Conservation (phyloP, 2,329 filamentous ascomycete genomes). For the Fusarium gaditjirri region DNA sequence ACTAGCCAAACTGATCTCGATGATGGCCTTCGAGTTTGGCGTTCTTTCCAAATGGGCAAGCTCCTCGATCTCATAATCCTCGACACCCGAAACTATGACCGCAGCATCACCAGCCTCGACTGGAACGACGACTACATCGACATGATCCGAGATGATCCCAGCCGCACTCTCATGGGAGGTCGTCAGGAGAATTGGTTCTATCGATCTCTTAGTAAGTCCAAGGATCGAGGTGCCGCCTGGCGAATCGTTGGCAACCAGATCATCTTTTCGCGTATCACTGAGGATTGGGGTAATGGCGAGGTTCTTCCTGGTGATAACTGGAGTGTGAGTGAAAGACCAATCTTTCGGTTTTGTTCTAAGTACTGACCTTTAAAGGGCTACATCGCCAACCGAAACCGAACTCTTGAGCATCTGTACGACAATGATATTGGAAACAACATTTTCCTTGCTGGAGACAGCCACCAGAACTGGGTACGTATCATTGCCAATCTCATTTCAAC, state of each 20-base stretch:
- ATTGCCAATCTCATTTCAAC: accelerated
- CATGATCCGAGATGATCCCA: constrained; percentile 71
- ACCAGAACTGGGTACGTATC: constrained; percentile 49
- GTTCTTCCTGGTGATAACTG: constrained; percentile 44
- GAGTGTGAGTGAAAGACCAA: constrained; percentile 32
- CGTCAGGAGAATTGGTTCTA: constrained; percentile 83
- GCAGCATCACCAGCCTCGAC: constrained; percentile 65
- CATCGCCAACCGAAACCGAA: constrained; percentile 75
- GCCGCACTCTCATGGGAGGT: constrained; percentile 75
- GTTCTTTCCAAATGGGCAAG: constrained; percentile 72
- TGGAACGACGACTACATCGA: constrained; percentile 29
- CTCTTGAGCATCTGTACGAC: constrained; percentile 71
- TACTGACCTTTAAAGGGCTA: constrained; percentile 60
- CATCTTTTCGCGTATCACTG: constrained; percentile 67
- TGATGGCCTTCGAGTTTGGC: constrained; percentile 75
- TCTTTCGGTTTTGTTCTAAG: accelerated
- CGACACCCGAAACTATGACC: constrained; percentile 75
- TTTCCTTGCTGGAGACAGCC: constrained; percentile 76
- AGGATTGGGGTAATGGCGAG: constrained; percentile 48
- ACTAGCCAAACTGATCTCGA: constrained; percentile 57
- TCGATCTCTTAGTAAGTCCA: constrained; percentile 64
- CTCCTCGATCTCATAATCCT: constrained; percentile 75
- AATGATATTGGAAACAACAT: constrained; percentile 79
- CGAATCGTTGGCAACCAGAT: constrained; percentile 77
- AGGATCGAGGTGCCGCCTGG: constrained; percentile 75